Percentiles rank a stretch among this genome's conserved stretches.
Evolutionary conservation across 148 eudicot genomes (phyloP).

Genomic region (Rhododendron simsii): DNA sequence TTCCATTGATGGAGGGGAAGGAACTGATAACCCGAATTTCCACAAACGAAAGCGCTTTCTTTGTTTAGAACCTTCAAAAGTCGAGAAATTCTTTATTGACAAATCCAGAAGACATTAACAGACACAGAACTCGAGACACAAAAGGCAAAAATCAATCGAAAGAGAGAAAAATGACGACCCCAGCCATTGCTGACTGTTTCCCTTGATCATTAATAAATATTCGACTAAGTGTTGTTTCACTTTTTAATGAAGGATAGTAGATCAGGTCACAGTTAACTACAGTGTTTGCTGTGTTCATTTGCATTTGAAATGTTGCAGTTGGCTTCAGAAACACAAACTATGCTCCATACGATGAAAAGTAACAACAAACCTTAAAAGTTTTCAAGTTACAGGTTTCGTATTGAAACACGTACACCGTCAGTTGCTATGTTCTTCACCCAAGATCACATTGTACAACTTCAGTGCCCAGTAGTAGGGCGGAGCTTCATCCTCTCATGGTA

Average conservation of each 20-base stretch:
- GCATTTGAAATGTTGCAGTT: neutral
- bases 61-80: neutral
- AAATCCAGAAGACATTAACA: neutral
- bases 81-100: neutral
- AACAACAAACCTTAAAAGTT: neutral
- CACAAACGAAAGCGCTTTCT: neutral
- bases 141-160: neutral
- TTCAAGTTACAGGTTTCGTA: neutral
- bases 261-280: neutral
- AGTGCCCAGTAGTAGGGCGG: neutral
- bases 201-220: neutral
- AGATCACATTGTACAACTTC: constrained; percentile 6
- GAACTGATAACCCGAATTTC: neutral
- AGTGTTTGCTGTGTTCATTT: neutral
- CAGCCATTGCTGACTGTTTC: neutral
- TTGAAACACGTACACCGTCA: neutral
- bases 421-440: neutral
- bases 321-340: neutral
- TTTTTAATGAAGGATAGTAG: neutral
- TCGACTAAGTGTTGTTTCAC: neutral
- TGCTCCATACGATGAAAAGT: neutral
- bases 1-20: neutral
- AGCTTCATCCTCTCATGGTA: neutral
- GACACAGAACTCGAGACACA: neutral
- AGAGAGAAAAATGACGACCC: neutral